Evolutionary conservation across 441 rosid genomes (phyloP).

Genomic region (Arabidopsis lyrata): DNA sequence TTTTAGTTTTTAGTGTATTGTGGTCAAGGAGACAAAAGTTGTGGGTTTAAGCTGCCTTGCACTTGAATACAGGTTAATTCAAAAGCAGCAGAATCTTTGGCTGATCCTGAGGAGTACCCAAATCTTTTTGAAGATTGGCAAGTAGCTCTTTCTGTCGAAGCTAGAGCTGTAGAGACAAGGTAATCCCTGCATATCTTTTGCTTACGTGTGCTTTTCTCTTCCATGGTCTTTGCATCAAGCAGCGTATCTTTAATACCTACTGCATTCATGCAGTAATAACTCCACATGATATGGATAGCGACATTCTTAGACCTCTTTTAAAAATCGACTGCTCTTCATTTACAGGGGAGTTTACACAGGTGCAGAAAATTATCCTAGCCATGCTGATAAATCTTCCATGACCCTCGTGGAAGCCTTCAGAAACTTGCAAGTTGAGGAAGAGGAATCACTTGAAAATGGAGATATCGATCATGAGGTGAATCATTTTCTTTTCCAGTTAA

Average conservation of each 20-base stretch:
- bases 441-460: conserved; percentile 86
- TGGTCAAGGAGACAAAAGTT: conserved; percentile 9
- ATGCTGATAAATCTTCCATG: conserved; percentile 62
- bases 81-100: conserved; percentile 98
- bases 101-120: conserved; percentile 97
- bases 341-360: conserved; percentile 69
- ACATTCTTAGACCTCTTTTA: conserved; percentile 12
- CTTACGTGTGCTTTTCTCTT: neutral
- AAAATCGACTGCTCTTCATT: conserved; percentile 6
- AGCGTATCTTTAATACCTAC: neutral
- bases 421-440: conserved; percentile 84
- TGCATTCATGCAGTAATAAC: conserved; percentile 2
- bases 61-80: conserved; percentile 77
- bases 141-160: conserved; percentile 87
- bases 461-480: conserved; percentile 72
- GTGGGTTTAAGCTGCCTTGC: conserved; percentile 16
- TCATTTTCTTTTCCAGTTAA: conserved; percentile 41
- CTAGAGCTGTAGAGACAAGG: conserved; percentile 79
- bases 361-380: conserved; percentile 67
- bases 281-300: neutral
- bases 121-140: conserved; percentile 99
- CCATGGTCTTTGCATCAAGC: conserved; percentile 8
- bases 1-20: conserved; percentile 12
- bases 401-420: conserved; percentile 93
- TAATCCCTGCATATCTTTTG: conserved; percentile 33